These are phyloP conservation scores for Ceratobasidium sp. DNA, from an alignment of 1,284 basidiomycete species.

Conservation along the genomic window DNA sequence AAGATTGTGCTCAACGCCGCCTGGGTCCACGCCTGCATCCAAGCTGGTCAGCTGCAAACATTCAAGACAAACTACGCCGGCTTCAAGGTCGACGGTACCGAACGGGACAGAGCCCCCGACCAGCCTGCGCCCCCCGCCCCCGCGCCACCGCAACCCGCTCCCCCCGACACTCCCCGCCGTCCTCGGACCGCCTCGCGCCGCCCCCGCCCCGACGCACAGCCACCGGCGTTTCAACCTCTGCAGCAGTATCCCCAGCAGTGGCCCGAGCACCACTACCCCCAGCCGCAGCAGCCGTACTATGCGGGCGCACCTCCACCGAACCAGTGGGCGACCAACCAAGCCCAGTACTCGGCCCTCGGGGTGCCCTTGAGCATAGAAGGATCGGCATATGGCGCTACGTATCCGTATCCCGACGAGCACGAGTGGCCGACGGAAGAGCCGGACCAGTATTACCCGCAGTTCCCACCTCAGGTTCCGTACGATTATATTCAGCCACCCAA, in stretches of 20 bases:
- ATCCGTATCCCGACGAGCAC: slow-evolving; percentile 30
- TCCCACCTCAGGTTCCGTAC: slow-evolving; percentile 8
- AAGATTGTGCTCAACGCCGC: slow-evolving; percentile 72
- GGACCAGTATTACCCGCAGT: slow-evolving; percentile 14
- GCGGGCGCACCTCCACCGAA: slow-evolving; percentile 10
- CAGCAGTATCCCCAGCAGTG: slow-evolving; percentile 52
- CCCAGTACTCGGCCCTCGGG: slow-evolving; percentile 21
- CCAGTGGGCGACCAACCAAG: slow-evolving; percentile 11
- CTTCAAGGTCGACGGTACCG: slow-evolving; percentile 76
- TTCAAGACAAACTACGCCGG: slow-evolving; percentile 76
- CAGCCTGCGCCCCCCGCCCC: slow-evolving; percentile 42
- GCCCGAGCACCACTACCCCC: slow-evolving; percentile 20
- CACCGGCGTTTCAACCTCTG: slow-evolving; percentile 47
- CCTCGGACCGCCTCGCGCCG: slow-evolving; percentile 46
- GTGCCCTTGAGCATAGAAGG: slow-evolving; percentile 27
- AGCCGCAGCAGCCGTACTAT: slow-evolving; percentile 26
- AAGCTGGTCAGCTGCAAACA: slow-evolving; percentile 67
- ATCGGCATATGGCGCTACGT: not conserved
- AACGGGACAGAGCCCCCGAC: slow-evolving; percentile 47
- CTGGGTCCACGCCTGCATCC: slow-evolving; percentile 75
- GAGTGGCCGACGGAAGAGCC: slow-evolving; percentile 10
- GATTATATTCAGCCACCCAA: not conserved
- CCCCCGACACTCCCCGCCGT: slow-evolving; percentile 47
- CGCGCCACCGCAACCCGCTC: too few relatives aligned
- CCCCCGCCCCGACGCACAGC: not conserved